Evolutionary conservation across 352 stramenopile species (phyloP).

Genomic region (Pythium utonaiense): DNA sequence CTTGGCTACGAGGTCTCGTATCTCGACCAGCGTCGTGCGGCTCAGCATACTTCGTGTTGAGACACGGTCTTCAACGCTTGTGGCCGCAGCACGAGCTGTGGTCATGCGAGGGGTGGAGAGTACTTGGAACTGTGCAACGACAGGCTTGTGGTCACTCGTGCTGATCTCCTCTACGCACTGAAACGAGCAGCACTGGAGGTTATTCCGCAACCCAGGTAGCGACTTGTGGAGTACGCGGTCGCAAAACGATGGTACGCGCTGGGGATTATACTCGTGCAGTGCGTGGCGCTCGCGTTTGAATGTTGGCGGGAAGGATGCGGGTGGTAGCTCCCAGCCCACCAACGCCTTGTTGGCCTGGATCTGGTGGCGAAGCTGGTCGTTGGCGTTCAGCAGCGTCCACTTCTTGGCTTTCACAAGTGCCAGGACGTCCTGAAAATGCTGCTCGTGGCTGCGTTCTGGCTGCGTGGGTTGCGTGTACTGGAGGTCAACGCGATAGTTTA

Average conservation of each 20-base stretch:
- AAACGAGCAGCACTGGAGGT: constrained; percentile 60
- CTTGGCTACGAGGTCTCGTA: constrained; percentile 51
- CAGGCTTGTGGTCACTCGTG: constrained; percentile 86
- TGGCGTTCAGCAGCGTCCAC: constrained; percentile 55
- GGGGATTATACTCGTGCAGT: constrained; percentile 42
- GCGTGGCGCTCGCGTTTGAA: constrained; percentile 78
- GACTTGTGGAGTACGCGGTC: constrained; percentile 84
- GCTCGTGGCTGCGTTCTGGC: constrained; percentile 47
- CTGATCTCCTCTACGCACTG: constrained; percentile 54
- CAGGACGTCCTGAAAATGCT: constrained; percentile 67
- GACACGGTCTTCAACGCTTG: constrained; percentile 9
- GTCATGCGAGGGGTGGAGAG: constrained; percentile 26
- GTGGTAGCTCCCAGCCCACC: constrained; percentile 53
- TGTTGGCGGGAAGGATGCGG: constrained; percentile 69
- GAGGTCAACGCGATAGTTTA: constrained; percentile 85
- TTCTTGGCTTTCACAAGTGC: constrained; percentile 56
- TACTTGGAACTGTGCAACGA: constrained; percentile 59
- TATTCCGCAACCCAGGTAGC: constrained; percentile 43
- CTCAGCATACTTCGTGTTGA: constrained; percentile 15
- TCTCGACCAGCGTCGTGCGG: constrained; percentile 51
- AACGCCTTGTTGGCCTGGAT: constrained; percentile 56
- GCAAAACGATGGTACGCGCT: constrained; percentile 82
- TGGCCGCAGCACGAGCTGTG: constrained; percentile 15
- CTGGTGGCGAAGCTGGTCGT: constrained; percentile 78
- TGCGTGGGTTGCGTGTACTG: constrained; percentile 37